Evolutionary conservation across 139 green algal species (phyloP).

Genomic region (Chlorella sp.): DNA sequence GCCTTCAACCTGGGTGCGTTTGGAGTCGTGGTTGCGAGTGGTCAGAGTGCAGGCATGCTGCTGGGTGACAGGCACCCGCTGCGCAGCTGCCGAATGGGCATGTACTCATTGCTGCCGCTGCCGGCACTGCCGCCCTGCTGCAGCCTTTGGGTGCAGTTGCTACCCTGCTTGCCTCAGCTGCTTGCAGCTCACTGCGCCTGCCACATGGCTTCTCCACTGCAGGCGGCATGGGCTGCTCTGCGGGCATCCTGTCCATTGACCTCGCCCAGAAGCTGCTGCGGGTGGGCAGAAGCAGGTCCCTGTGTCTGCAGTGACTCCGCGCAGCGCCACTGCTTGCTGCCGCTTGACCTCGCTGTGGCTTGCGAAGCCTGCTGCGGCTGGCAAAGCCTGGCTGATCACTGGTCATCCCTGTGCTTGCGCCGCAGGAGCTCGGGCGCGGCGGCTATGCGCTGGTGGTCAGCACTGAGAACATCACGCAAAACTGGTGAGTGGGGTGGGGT

Average conservation of each 20-base stretch:
- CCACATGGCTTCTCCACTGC: background rate
- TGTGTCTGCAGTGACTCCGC: background rate
- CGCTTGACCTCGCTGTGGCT: no score
- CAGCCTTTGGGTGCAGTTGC: background rate
- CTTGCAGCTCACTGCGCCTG: no score
- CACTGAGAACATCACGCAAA: slow-evolving; percentile 91
- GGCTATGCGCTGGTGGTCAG: slow-evolving; percentile 75
- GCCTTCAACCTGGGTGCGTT: slow-evolving; percentile 68
- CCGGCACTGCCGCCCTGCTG: background rate
- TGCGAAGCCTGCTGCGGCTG: slow-evolving; percentile 31
- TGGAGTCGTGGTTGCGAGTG: no score
- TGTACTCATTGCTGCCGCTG: background rate
- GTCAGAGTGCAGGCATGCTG: no score
- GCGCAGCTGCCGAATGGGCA: background rate
- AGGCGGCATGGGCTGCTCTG: slow-evolving; percentile 84
- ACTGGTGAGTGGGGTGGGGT: slow-evolving; percentile 58
- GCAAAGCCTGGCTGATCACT: background rate
- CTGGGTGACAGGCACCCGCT: no score
- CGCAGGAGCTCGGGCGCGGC: slow-evolving; percentile 33
- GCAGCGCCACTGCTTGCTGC: background rate
- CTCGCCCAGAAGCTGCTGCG: slow-evolving; percentile 76
- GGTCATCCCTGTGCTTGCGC: background rate
- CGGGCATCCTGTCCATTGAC: slow-evolving; percentile 81
- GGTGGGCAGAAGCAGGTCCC: background rate
- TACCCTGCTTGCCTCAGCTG: background rate